Evolutionary conservation across 306 rosid genomes (phyloP).

Genomic region (Prunus campanulata): DNA sequence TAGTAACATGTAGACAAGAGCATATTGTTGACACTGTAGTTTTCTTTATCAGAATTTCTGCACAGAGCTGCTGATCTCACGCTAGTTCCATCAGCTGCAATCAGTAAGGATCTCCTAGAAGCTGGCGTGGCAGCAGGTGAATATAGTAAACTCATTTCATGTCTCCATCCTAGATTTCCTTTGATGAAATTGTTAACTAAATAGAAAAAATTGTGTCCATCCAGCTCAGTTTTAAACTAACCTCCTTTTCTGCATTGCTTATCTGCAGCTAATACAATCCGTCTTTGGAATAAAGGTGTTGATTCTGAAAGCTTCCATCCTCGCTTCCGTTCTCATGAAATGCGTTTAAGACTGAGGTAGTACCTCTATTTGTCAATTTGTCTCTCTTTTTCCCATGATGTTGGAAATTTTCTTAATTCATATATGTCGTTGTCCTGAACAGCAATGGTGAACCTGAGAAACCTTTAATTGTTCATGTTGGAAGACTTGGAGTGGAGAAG

Average conservation of each 20-base stretch:
- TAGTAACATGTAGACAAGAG: constrained; percentile 5
- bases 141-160: background rate
- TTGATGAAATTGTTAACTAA: background rate
- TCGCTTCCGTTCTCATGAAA: constrained; percentile 65
- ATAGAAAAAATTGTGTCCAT: background rate
- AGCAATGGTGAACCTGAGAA: constrained; percentile 87
- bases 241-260: constrained; percentile 23
- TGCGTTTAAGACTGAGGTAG: constrained; percentile 81
- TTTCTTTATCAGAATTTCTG: constrained; percentile 67
- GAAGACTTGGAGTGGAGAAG: constrained; percentile 96
- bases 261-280: constrained; percentile 80
- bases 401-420: constrained; percentile 22
- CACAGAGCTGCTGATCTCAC: constrained; percentile 97
- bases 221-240: constrained; percentile 7
- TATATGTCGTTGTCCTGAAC: constrained; percentile 23
- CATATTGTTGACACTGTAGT: constrained; percentile 21
- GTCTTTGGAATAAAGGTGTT: constrained; percentile 97
- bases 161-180: background rate
- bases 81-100: constrained; percentile 93
- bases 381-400: constrained; percentile 7
- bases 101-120: constrained; percentile 72
- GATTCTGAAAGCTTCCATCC: constrained; percentile 94
- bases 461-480: constrained; percentile 92
- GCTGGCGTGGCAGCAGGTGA: constrained; percentile 85
- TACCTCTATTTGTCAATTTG: constrained; percentile 14